These are phyloP conservation scores for Glycine latifolia DNA, from an alignment of 306 rosid species.

Conservation along the genomic window DNA sequence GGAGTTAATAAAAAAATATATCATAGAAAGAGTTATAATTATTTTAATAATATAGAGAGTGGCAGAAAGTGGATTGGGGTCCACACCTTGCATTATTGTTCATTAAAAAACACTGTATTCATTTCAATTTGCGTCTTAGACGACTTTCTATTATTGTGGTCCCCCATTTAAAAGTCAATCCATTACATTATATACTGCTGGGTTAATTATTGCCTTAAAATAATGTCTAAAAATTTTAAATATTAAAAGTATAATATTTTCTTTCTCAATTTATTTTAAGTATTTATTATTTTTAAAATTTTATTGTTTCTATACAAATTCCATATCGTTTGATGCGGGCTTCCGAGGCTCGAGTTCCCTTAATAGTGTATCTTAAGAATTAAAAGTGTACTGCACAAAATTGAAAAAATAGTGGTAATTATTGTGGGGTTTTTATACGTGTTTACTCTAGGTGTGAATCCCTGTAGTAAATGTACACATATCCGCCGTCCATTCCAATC, in stretches of 20 bases:
- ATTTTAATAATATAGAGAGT: neutral
- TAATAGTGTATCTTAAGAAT: neutral
- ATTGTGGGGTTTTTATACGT: no score
- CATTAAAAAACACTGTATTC: conserved; percentile 6
- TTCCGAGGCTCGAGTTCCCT: neutral
- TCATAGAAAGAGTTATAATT: neutral
- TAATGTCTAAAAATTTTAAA: neutral
- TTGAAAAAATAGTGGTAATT: no score
- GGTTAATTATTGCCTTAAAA: neutral
- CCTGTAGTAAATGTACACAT: no score
- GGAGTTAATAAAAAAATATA: neutral
- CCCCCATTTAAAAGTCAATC: conserved; percentile 45
- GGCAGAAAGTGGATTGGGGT: neutral
- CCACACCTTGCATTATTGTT: conserved; percentile 44
- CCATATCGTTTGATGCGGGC: neutral
- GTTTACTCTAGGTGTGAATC: no score
- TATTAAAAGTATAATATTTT: no score
- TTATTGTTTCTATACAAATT: neutral
- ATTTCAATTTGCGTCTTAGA: neutral
- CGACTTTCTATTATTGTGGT: conserved; percentile 3
- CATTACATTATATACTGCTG: neutral
- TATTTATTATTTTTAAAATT: neutral
- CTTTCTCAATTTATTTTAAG: neutral
- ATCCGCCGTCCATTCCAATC: no score
- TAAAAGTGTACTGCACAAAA: no score